Conservation (phyloP, 192 early-diverging fungal genomes). For the Fimicolochytrium jonesii region DNA sequence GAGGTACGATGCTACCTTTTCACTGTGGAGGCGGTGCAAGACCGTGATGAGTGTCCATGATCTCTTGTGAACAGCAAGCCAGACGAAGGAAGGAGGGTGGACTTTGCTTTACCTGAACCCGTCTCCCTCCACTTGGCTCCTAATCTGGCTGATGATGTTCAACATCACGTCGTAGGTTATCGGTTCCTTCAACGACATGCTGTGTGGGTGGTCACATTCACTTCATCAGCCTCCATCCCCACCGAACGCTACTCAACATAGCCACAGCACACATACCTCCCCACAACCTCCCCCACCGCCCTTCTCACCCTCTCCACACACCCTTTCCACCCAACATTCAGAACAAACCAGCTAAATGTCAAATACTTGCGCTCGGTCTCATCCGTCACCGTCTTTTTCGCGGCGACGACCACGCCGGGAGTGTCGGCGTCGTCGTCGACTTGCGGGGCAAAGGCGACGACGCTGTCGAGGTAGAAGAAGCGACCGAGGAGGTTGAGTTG, state of each 20-base stretch:
- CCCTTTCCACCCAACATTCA: constrained; percentile 81
- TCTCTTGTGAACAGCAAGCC: too few relatives aligned
- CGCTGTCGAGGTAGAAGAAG: constrained; percentile 68
- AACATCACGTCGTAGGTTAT: constrained; percentile 24
- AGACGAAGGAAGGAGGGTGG: too few relatives aligned
- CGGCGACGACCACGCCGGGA: not conserved
- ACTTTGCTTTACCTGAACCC: too few relatives aligned
- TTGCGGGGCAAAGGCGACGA: constrained; percentile 20
- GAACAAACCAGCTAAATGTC: constrained; percentile 86
- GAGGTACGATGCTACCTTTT: constrained; percentile 36
- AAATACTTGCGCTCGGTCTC: constrained; percentile 78
- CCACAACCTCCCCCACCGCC: constrained; percentile 63
- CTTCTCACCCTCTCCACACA: constrained; percentile 61
- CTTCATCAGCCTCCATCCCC: too few relatives aligned
- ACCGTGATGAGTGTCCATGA: too few relatives aligned
- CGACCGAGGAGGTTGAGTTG: constrained; percentile 91
- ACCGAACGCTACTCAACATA: too few relatives aligned
- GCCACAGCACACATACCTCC: constrained; percentile 50
- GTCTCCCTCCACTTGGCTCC: constrained; percentile 26
- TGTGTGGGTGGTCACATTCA: too few relatives aligned
- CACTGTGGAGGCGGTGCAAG: not conserved
- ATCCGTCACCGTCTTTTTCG: constrained; percentile 27
- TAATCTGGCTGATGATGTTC: constrained; percentile 26
- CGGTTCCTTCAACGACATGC: constrained; percentile 32
- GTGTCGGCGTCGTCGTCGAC: constrained; percentile 11